Evolutionary conservation across 176 grass and related monocot species (phyloP), one percentile per base, ranked within the genome.

Genomic region (Zoysia japonica): DNA sequence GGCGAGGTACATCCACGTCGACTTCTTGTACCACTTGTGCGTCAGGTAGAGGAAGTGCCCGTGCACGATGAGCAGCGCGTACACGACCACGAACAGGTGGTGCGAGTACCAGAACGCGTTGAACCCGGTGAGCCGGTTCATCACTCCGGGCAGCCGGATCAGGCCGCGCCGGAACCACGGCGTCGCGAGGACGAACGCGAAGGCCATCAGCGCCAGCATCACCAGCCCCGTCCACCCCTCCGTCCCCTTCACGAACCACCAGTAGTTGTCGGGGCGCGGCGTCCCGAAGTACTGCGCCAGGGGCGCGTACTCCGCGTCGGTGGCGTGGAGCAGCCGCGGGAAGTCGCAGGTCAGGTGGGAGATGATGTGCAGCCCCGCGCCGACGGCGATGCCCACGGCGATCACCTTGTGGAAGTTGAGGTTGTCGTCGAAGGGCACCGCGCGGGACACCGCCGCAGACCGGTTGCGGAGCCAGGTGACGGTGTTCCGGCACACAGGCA

Each of bases 31-130:
- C 96, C 96, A 99, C 68, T 88, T 41, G 9, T 88, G 65, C 2
- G 88, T 71, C 41, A 99, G 90, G 87, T 91, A 99, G 44, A 99
- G 88, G 72, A 74, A 95, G 57, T 52, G 71, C 0, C 96, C 96
- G 64, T 99, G 96, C 37, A 99, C 87, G 74, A 99, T 71, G 41
- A 99, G 96, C 47, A 99, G 86, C 38, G 88, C 51, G 84, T 99
- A 99, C 64, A 99, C 92, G 45, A 93, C 36, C 81, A 99, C 84
- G 90, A 99, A 95, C 51, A 87, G 77, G 80, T 99, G 96, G 84
- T 99, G 96, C 4, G 96, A 93, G 88, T 99, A 99, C 96, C 96
- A 99, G 81, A 99, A 99, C 53, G 96, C 96, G 70, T 99, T 99
- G 86, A 95, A 99, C 6, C 96, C 96, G n/a, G 92, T 99, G 11